Evolutionary conservation across 257 asterid species (phyloP).

Genomic region (Scutellaria baicalensis): DNA sequence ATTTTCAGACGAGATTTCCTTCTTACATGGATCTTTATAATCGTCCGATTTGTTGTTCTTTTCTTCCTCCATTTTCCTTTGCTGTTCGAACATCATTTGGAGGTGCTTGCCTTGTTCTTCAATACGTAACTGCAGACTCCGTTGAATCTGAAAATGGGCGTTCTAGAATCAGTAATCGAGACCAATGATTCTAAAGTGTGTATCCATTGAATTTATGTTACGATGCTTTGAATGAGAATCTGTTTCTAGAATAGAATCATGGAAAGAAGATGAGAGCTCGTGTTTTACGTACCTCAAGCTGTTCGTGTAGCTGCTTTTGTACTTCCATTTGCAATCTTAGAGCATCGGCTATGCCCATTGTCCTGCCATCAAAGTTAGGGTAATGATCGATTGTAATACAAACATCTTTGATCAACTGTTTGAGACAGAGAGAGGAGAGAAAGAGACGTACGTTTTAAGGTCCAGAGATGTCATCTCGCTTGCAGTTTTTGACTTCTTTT

Average conservation of each 20-base stretch:
- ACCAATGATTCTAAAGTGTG: background rate
- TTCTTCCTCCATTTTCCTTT: conserved; percentile 53
- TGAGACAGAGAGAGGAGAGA: conserved; percentile 9
- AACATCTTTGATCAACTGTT: too few relatives aligned
- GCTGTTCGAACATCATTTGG: conserved; percentile 73
- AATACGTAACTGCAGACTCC: conserved; percentile 73
- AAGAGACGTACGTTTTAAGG: conserved; percentile 44
- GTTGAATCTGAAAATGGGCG: conserved; percentile 51
- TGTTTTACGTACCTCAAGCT: conserved; percentile 62
- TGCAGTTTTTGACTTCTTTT: conserved; percentile 36
- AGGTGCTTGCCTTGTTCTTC: conserved; percentile 84
- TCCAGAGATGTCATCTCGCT: conserved; percentile 51
- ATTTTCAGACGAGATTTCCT: conserved; percentile 20
- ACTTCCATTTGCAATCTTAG: conserved; percentile 83
- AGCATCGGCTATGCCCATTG: conserved; percentile 74
- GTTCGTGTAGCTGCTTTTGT: conserved; percentile 89
- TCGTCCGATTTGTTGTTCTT: conserved; percentile 25
- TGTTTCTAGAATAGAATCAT: background rate
- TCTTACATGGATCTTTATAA: conserved; percentile 10
- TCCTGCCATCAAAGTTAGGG: conserved; percentile 43
- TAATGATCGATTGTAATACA: too few relatives aligned
- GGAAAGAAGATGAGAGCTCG: background rate
- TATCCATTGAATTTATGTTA: background rate
- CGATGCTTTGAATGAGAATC: background rate
- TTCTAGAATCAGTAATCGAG: background rate